A percentile compares a stretch with the other conserved stretches of the same genome.
phyloP scores from a whole-genome alignment of 495 filamentous ascomycete genomes.

The Astrothelium subdiscretum region DNA sequence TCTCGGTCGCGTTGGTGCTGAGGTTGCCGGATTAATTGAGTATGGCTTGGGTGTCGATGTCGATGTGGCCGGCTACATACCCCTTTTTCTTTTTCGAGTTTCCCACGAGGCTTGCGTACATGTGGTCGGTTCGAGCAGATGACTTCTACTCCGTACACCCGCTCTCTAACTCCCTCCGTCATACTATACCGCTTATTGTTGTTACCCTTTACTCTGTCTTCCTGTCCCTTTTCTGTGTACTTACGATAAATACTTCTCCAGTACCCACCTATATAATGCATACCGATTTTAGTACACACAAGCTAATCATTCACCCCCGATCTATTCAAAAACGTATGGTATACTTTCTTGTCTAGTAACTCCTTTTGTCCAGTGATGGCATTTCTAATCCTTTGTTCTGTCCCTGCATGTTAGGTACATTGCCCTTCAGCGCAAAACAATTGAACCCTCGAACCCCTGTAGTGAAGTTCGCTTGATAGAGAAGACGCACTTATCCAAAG shows the following conservation, averaged over 20 bases:
- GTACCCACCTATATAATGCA: not conserved
- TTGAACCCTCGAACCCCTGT: too few relatives aligned
- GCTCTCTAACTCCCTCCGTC: not conserved
- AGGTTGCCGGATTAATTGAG: too few relatives aligned
- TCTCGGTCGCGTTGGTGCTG: too few relatives aligned
- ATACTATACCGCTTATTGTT: not conserved
- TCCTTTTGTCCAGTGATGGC: not conserved
- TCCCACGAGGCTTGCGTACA: not conserved
- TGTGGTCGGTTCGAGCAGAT: not conserved
- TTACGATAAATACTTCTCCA: not conserved
- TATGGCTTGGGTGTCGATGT: too few relatives aligned
- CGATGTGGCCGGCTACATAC: not conserved
- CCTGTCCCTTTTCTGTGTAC: not conserved
- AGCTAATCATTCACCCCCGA: too few relatives aligned
- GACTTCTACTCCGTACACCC: too few relatives aligned
- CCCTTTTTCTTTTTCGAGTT: not conserved
- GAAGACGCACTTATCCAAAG: too few relatives aligned
- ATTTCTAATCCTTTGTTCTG: not conserved
- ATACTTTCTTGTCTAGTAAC: not conserved
- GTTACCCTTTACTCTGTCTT: not conserved
- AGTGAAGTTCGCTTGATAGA: too few relatives aligned
- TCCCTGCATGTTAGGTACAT: not conserved
- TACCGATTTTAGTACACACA: not conserved
- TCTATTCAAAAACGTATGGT: too few relatives aligned
- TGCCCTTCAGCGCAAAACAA: too few relatives aligned